These are phyloP conservation scores for Tetrahymena elliotti DNA, from an alignment of 73 alveolate genomes.

Conservation along the genomic window DNA sequence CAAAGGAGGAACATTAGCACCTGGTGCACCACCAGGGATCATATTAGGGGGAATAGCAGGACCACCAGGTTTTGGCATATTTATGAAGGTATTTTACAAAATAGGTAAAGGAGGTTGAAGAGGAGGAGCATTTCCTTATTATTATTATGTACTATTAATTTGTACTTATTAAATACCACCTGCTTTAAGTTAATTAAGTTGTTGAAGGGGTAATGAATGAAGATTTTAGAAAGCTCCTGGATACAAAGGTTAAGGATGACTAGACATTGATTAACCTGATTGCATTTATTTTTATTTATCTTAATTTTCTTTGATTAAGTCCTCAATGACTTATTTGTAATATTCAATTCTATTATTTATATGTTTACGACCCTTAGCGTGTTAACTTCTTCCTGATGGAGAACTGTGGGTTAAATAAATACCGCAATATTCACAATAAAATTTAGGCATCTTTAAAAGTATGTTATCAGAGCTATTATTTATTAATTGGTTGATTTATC, in stretches of 20 bases:
- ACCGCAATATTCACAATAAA: slow-evolving; percentile 98
- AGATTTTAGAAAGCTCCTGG: not conserved
- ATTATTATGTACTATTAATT: not conserved
- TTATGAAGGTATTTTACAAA: not conserved
- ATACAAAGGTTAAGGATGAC: not conserved
- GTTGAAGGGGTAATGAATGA: not conserved
- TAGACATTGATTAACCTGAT: not conserved
- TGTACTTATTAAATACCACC: not conserved
- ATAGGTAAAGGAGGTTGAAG: not conserved
- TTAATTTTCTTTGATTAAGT: slow-evolving; percentile 6
- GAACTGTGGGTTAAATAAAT: slow-evolving; percentile 95
- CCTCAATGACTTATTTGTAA: slow-evolving; percentile 87
- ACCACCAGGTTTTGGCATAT: not conserved
- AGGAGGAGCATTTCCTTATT: not conserved
- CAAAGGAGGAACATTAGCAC: not conserved
- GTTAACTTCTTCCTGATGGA: slow-evolving; percentile 98
- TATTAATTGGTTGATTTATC: not conserved
- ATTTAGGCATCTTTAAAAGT: slow-evolving; percentile 90
- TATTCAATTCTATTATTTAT: slow-evolving; percentile 96
- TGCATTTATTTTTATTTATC: not conserved
- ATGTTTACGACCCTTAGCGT: slow-evolving; percentile 95
- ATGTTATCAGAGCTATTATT: not conserved
- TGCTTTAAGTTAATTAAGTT: not conserved
- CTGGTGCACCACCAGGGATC: not conserved
- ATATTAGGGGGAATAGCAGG: not conserved